Evolutionary conservation across 192 early-diverging fungal species (phyloP), one percentile per base, ranked within the genome.

Genomic region (Gigaspora rosea): DNA sequence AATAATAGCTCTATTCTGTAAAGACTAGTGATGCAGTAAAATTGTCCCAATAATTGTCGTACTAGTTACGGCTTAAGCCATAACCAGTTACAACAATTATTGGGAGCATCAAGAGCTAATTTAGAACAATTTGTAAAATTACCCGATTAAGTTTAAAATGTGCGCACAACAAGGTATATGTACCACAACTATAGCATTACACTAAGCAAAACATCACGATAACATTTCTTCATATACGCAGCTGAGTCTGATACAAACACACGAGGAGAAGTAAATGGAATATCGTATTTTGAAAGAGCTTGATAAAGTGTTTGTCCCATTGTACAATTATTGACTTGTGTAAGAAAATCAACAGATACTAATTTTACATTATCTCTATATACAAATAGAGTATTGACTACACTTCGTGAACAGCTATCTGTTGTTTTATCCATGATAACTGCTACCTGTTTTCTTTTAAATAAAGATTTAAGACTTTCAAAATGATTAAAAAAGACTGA

Each of bases 91-190:
- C 5, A 41, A 41, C 2, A 3, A 41, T 16, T 9, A 64, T 64
- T 64, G n/a, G n/a, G n/a, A n/a, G n/a, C n/a, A n/a, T n/a, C n/a
- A n/a, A n/a, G n/a, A n/a, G n/a, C n/a, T n/a, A n/a, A n/a, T n/a
- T n/a, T n/a, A n/a, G n/a, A n/a, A n/a, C n/a, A n/a, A n/a, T n/a
- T n/a, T n/a, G n/a, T n/a, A n/a, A n/a, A n/a, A n/a, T 36, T 63
- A 63, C 36, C 13, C 64, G 18, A 66, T 66, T n/a, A 66, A 47
- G 46, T 66, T 66, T 66, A 66, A 46, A 46, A 66, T 66, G n/a
- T 66, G 64, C 15, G 41, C 16, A 66, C 41, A 66, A n/a, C 15
- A 54, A 4, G 20, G 22, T 3, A 70, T 15, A 70, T 66, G 58
- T 20, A 27, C 8, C n/a, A n/a, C n/a, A 61, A 61, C 2, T 61